phyloP scores from a whole-genome alignment of 257 asterid genomes.

The Solanum piurae region DNA sequence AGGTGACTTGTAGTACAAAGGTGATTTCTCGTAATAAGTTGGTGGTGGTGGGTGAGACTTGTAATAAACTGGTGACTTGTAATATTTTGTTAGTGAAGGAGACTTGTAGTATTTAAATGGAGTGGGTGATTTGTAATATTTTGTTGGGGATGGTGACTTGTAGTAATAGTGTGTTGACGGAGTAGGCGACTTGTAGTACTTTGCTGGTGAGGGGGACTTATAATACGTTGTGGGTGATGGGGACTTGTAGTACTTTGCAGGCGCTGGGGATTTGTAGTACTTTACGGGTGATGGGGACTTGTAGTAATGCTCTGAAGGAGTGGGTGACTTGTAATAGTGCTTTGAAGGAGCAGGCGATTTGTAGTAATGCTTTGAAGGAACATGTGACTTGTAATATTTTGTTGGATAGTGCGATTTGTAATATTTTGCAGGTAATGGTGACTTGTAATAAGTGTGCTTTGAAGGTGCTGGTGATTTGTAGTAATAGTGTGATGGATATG shows the following conservation, averaged over 20 bases:
- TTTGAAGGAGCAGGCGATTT: neutral
- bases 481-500: neutral
- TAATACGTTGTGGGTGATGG: neutral
- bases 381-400: neutral
- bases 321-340: neutral
- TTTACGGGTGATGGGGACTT: neutral
- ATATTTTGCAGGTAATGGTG: neutral
- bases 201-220: neutral
- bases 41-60: neutral
- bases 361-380: neutral
- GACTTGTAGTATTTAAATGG: neutral
- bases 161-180: neutral
- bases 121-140: neutral
- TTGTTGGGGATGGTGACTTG: neutral
- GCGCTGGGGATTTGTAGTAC: neutral
- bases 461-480: neutral
- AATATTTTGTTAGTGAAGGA: neutral
- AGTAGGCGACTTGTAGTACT: neutral
- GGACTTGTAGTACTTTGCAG: neutral
- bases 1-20: neutral
- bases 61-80: neutral
- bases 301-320: neutral
- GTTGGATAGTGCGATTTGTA: neutral
- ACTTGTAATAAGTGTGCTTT: neutral
- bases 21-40: neutral